Evolutionary conservation across 331 rosid genomes (phyloP).

Genomic region (Spiraea crenata): DNA sequence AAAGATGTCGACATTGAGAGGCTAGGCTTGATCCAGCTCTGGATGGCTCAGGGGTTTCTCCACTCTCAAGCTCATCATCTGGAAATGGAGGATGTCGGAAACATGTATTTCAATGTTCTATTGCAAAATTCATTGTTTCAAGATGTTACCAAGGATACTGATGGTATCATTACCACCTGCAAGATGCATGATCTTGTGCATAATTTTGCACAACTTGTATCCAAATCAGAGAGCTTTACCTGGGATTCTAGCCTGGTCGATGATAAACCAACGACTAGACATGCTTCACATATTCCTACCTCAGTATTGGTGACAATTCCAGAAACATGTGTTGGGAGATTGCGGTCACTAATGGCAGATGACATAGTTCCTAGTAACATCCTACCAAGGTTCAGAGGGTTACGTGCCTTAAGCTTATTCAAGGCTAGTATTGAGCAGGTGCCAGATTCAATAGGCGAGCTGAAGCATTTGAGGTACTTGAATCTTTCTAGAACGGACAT

Average conservation of each 20-base stretch:
- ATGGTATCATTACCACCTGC: not conserved
- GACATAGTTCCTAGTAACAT: not conserved
- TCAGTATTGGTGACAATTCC: not conserved
- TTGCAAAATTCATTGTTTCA: not conserved
- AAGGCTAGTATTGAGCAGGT: not conserved
- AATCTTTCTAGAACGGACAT: not conserved
- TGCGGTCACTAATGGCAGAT: not conserved
- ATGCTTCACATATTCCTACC: not conserved
- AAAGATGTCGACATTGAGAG: not conserved
- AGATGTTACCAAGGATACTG: not conserved
- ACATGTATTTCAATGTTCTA: not conserved
- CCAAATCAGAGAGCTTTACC: not conserved
- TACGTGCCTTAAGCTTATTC: not conserved
- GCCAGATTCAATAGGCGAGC: not conserved
- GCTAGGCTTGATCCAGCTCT: not conserved
- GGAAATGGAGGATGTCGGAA: not conserved
- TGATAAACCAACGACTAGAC: not conserved
- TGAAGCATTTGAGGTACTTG: constrained; percentile 1
- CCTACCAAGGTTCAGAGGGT: not conserved
- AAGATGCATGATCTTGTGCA: constrained; percentile 12
- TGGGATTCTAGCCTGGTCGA: not conserved
- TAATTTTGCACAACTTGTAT: not conserved
- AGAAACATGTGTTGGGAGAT: not conserved
- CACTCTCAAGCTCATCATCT: not conserved
- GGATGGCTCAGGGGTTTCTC: constrained; percentile 15